Percentiles rank a stretch among this genome's conserved stretches.
phyloP scores from a whole-genome alignment of 805 yeast species.

The Pichia thaimueangensis region DNA sequence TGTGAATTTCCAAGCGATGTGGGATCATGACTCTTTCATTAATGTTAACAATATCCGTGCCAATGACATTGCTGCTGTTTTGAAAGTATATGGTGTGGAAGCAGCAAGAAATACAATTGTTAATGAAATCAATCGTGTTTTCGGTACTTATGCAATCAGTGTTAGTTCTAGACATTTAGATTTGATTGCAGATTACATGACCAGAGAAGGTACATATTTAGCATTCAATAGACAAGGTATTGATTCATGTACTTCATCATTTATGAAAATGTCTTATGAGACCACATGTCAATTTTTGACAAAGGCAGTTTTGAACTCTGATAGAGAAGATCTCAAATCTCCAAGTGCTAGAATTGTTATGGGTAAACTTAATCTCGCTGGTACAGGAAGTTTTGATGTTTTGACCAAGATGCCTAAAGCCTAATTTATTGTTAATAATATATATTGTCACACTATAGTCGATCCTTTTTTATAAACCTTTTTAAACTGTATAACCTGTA shows the following conservation, averaged over 20 bases:
- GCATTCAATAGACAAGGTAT: constrained; percentile 99
- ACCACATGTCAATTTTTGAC: constrained; percentile 97
- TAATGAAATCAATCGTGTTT: constrained; percentile 90
- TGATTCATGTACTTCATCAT: constrained; percentile 89
- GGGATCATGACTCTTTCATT: constrained; percentile 93
- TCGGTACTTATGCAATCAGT: constrained; percentile 91
- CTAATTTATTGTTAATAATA: too few relatives aligned
- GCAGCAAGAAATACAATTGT: constrained; percentile 98
- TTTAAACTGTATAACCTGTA: too few relatives aligned
- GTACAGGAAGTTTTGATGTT: constrained; percentile 94
- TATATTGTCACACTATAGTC: too few relatives aligned
- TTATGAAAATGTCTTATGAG: constrained; percentile 98
- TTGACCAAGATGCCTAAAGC: constrained; percentile 41
- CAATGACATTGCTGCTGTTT: constrained; percentile 87
- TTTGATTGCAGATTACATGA: constrained; percentile 97
- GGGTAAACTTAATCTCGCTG: constrained; percentile 86
- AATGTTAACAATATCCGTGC: constrained; percentile 86
- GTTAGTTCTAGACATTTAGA: constrained; percentile 93
- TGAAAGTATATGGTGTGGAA: constrained; percentile 93
- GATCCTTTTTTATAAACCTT: not conserved
- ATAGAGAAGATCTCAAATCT: constrained; percentile 76
- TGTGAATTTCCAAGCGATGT: constrained; percentile 94
- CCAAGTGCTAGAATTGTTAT: constrained; percentile 92
- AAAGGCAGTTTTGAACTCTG: constrained; percentile 90
- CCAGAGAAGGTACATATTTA: constrained; percentile 93